phyloP scores from a whole-genome alignment of 495 filamentous ascomycete genomes.

The Cladorrhinum samala region DNA sequence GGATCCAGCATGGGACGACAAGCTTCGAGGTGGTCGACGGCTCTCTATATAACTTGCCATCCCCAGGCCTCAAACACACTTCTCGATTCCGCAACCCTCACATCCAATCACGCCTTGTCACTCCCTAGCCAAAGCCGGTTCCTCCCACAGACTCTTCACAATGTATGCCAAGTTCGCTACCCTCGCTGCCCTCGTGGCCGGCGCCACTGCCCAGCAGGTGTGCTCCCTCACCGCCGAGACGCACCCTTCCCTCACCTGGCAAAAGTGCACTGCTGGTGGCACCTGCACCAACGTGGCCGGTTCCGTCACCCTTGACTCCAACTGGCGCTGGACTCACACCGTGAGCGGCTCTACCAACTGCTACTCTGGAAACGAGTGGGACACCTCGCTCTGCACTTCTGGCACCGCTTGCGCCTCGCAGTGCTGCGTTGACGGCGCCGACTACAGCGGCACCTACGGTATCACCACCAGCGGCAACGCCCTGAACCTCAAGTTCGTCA shows the following conservation, averaged over 20 bases:
- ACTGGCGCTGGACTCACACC: slow-evolving; percentile 49
- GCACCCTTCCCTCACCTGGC: slow-evolving; percentile 53
- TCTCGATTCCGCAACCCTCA: slow-evolving; percentile 19
- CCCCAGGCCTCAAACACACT: not conserved
- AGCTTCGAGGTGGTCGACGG: not conserved
- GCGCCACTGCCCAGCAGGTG: slow-evolving; percentile 47
- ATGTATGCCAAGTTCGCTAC: slow-evolving; percentile 32
- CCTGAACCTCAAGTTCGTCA: slow-evolving; percentile 52
- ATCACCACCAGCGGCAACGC: slow-evolving; percentile 42
- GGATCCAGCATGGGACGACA: not conserved
- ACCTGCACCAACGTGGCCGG: slow-evolving; percentile 39
- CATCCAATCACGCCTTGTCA: slow-evolving; percentile 19
- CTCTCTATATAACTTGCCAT: slow-evolving; percentile 22
- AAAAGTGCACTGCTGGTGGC: slow-evolving; percentile 47
- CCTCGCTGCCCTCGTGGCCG: slow-evolving; percentile 38
- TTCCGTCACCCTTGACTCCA: slow-evolving; percentile 43
- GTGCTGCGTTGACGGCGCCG: slow-evolving; percentile 46
- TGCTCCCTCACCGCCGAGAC: slow-evolving; percentile 51
- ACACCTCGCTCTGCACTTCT: slow-evolving; percentile 33
- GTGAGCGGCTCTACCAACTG: slow-evolving; percentile 37
- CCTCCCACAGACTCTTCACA: slow-evolving; percentile 8
- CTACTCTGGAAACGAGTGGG: slow-evolving; percentile 47
- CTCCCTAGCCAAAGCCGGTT: slow-evolving; percentile 3
- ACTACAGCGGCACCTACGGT: slow-evolving; percentile 44
- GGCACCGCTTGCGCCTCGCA: slow-evolving; percentile 34